Evolutionary conservation across 345 rosid species (phyloP).

Genomic region (Erodium maritimum): DNA sequence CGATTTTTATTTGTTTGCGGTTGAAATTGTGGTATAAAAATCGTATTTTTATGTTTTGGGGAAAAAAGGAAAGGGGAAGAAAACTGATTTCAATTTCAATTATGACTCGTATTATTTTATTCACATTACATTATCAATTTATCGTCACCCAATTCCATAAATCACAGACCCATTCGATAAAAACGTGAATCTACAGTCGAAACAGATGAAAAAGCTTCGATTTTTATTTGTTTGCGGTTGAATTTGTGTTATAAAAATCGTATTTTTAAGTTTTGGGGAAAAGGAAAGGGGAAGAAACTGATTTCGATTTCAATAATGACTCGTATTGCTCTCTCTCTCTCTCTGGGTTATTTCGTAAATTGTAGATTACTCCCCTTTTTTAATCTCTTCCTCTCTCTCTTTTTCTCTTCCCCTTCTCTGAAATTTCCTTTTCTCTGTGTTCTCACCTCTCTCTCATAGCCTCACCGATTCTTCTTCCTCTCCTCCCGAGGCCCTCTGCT

Average conservation of each 20-base stretch:
- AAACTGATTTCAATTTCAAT: background rate
- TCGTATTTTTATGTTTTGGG: background rate
- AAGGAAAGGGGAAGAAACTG: background rate
- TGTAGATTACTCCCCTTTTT: conserved; percentile 13
- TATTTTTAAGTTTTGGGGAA: background rate
- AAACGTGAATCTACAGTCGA: too few species aligned
- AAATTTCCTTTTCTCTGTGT: background rate
- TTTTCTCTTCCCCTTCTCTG: background rate
- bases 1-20: too few species aligned
- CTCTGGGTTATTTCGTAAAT: conserved; percentile 19
- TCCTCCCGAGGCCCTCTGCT: conserved; percentile 8
- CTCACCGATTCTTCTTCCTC: conserved; percentile 10
- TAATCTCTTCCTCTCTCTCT: conserved; percentile 1
- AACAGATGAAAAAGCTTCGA: too few species aligned
- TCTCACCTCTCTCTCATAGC: background rate
- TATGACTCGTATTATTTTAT: too few species aligned
- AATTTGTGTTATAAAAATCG: too few species aligned
- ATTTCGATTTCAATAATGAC: too few species aligned
- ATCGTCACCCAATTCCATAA: too few species aligned
- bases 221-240: too few species aligned
- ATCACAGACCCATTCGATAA: too few species aligned
- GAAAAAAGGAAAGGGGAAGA: too few species aligned
- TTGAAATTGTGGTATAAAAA: too few species aligned
- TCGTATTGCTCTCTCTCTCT: conserved; percentile 4
- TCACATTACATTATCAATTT: too few species aligned